Conservation (phyloP, 2,329 filamentous ascomycete genomes). For the Zasmidium angulare region DNA sequence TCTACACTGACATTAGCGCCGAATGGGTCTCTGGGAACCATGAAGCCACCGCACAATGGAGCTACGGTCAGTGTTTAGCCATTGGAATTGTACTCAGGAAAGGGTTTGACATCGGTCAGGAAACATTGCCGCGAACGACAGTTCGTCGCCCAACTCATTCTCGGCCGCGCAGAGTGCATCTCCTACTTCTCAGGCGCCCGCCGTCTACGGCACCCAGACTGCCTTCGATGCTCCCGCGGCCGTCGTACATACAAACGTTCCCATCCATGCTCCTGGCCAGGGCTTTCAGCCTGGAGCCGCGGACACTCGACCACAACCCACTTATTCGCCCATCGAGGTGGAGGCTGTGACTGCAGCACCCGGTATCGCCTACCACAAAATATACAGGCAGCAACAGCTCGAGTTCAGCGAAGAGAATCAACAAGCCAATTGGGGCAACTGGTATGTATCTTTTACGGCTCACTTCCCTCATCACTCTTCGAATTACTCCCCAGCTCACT, state of each 20-base stretch:
- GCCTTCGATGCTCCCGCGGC: not conserved
- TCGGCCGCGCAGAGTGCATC: no score
- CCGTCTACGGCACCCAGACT: not conserved
- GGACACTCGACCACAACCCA: not conserved
- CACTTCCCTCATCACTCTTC: no score
- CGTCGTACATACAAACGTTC: not conserved
- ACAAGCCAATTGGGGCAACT: conserved; percentile 51
- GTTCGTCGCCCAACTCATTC: not conserved
- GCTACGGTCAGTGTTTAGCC: no score
- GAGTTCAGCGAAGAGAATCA: conserved; percentile 47
- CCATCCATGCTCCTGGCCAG: not conserved
- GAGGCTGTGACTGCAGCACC: not conserved
- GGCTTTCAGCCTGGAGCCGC: not conserved
- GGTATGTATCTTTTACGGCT: no score
- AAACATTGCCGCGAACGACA: not conserved
- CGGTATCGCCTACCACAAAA: conserved; percentile 30
- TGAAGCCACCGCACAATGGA: conserved; percentile 47
- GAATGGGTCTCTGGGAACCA: conserved; percentile 69
- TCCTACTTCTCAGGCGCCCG: no score
- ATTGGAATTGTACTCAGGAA: no score
- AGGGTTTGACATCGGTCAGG: not conserved
- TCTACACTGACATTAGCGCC: conserved; percentile 72
- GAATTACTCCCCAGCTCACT: no score
- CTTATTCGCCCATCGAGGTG: no score
- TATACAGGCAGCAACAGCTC: conserved; percentile 32